Evolutionary conservation across 2,329 filamentous ascomycete species (phyloP).

Genomic region (Phaeoacremonium minimum): DNA sequence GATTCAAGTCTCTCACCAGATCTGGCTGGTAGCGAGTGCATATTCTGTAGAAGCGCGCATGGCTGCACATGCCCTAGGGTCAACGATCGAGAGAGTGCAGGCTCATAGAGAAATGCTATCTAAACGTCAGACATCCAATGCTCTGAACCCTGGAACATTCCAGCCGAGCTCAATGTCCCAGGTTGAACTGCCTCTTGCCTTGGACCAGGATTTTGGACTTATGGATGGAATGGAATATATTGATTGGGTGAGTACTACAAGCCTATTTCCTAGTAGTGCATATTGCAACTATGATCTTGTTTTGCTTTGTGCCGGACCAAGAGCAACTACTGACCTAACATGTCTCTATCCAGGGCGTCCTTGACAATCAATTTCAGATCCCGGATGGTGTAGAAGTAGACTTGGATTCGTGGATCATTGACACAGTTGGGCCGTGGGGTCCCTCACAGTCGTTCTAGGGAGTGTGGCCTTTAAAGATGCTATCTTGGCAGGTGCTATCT

Average conservation of each 20-base stretch:
- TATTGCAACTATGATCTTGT: too few relatives aligned
- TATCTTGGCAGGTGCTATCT: too few relatives aligned
- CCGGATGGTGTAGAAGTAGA: background rate
- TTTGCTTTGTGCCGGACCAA: too few relatives aligned
- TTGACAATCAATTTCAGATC: background rate
- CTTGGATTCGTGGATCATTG: background rate
- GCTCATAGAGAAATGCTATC: background rate
- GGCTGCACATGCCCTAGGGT: slow-evolving; percentile 12
- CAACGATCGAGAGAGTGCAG: slow-evolving; percentile 11
- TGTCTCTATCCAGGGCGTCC: background rate
- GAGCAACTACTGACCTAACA: background rate
- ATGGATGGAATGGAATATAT: background rate
- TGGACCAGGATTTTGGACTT: background rate
- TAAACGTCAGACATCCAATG: background rate
- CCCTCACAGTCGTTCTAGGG: too few relatives aligned
- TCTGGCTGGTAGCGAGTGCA: slow-evolving; percentile 12
- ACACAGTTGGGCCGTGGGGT: too few relatives aligned
- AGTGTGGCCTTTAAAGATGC: too few relatives aligned
- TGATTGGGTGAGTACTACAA: background rate
- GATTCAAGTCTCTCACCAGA: slow-evolving; percentile 12
- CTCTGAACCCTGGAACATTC: background rate
- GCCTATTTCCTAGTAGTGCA: background rate
- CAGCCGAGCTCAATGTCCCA: background rate
- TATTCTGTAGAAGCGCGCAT: slow-evolving; percentile 13
- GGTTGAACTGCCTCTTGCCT: too few relatives aligned